Evolutionary conservation across 108 stramenopile species (phyloP), one percentile per base, ranked within the genome.

Genomic region (Schizochytrium sp.): DNA sequence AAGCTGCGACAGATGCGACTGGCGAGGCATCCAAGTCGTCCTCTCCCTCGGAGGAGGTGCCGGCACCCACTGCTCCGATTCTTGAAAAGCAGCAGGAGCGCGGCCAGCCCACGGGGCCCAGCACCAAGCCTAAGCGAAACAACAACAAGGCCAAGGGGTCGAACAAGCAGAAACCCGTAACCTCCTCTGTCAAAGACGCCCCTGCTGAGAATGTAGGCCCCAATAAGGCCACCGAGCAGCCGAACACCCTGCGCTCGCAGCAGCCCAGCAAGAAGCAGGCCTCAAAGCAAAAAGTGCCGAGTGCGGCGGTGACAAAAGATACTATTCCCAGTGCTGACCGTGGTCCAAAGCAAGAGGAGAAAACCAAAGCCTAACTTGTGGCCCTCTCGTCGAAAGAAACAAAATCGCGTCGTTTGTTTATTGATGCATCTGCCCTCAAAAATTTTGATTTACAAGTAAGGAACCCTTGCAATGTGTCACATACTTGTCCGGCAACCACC

Each of bases 111-210:
- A 60, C 60, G 19, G 12, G 43, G 23, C 25, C 34, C 34, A 34
- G 34, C 34, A 34, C 34, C 34, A 34, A 34, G 34, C 34, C 34
- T 2, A 34, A 34, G 34, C 34, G 34, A 34, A 34, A 34, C 34
- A 34, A 34, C 34, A 34, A 34, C 2, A 34, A 93, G 25, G 94
- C 93, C 88, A 92, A 87, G 93, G 92, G 94, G 43, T 87, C 14
- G 14, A 57, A 16, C 55, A 57, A 57, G 55, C 55, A 8, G 55
- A 8, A 16, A 8, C 14, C 55, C 16, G 41, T 23, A 14, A 69
- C 14, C 63, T 23, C 14, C 21, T 8, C 8, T 18, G 63, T 6
- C 63, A 69, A 69, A 41, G 63, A 57, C 3, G 55, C 55, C 55
- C 55, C 55, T 57, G 55, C 63, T 8, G 63, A 69, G 63, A 69